Evolutionary conservation across 1,284 basidiomycete genomes (phyloP).

Genomic region (Xerocomus minutiporus): DNA sequence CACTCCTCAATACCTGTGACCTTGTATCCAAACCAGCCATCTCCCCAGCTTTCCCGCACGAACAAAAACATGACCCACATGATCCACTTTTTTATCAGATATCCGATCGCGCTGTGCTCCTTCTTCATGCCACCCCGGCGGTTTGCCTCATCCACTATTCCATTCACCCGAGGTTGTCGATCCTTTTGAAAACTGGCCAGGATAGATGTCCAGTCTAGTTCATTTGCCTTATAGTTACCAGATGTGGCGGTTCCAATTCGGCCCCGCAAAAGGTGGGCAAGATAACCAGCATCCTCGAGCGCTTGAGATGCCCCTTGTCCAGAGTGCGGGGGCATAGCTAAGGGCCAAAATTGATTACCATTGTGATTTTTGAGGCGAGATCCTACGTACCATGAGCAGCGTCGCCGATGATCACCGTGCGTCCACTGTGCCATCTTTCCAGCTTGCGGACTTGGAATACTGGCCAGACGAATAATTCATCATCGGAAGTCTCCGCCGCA

Average conservation of each 20-base stretch:
- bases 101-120: slow-evolving; percentile 14
- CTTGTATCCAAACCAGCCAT: slow-evolving; percentile 32
- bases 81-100: slow-evolving; percentile 25
- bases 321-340: slow-evolving; percentile 34
- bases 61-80: slow-evolving; percentile 26
- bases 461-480: slow-evolving; percentile 28
- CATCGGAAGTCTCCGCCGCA: slow-evolving; percentile 16
- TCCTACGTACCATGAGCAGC: slow-evolving; percentile 30
- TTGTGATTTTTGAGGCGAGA: background rate
- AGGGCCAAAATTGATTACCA: background rate
- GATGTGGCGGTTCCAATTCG: slow-evolving; percentile 6
- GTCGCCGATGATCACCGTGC: slow-evolving; percentile 30
- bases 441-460: slow-evolving; percentile 26
- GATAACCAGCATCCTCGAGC: slow-evolving; percentile 32
- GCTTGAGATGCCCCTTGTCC: slow-evolving; percentile 34
- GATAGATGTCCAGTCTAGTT: slow-evolving; percentile 13
- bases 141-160: slow-evolving; percentile 28
- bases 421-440: slow-evolving; percentile 25
- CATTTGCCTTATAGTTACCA: background rate
- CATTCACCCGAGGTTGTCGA: slow-evolving; percentile 27
- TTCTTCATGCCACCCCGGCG: slow-evolving; percentile 27
- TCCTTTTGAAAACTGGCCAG: slow-evolving; percentile 26
- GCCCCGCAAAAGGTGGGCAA: slow-evolving; percentile 27
- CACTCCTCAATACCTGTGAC: slow-evolving; percentile 31
- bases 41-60: slow-evolving; percentile 27